Conservation (phyloP, 768 basidiomycete genomes). For the Boletus coccyginus region DNA sequence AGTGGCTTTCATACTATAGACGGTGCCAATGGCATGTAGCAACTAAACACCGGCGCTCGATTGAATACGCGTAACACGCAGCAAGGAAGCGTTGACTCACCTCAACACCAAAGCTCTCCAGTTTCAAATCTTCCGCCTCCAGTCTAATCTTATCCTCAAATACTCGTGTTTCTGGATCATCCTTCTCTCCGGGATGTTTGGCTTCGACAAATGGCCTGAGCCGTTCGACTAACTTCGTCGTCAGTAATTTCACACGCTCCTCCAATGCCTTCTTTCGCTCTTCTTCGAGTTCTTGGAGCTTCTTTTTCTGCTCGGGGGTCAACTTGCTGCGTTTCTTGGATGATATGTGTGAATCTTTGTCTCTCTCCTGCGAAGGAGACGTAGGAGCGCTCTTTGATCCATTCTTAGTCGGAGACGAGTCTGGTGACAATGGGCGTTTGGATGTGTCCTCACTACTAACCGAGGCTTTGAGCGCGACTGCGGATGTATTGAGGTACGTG, state of each 20-base stretch:
- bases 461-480: slow-evolving; percentile 18
- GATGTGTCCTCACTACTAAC: slow-evolving; percentile 17
- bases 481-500: slow-evolving; percentile 12
- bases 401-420: slow-evolving; percentile 17
- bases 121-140: slow-evolving; percentile 93
- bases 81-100: slow-evolving; percentile 38
- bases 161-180: slow-evolving; percentile 76
- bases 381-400: slow-evolving; percentile 24
- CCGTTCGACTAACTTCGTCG: slow-evolving; percentile 78
- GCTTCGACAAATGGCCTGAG: slow-evolving; percentile 91
- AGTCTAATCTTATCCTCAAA: slow-evolving; percentile 75
- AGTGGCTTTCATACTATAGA: slow-evolving; percentile 92
- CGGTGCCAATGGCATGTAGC: slow-evolving; percentile 84
- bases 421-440: slow-evolving; percentile 11
- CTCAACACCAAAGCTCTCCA: slow-evolving; percentile 98
- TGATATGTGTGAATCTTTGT: slow-evolving; percentile 35
- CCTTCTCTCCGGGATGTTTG: slow-evolving; percentile 72
- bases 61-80: not conserved
- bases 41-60: slow-evolving; percentile 42
- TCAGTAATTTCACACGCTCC: slow-evolving; percentile 70
- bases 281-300: slow-evolving; percentile 77
- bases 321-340: slow-evolving; percentile 47
- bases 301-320: slow-evolving; percentile 80
- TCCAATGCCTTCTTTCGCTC: slow-evolving; percentile 80
- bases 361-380: slow-evolving; percentile 32